These are phyloP conservation scores for Wallacemonas sp. DNA, from an alignment of 208 protist genomes.

Conservation along the genomic window DNA sequence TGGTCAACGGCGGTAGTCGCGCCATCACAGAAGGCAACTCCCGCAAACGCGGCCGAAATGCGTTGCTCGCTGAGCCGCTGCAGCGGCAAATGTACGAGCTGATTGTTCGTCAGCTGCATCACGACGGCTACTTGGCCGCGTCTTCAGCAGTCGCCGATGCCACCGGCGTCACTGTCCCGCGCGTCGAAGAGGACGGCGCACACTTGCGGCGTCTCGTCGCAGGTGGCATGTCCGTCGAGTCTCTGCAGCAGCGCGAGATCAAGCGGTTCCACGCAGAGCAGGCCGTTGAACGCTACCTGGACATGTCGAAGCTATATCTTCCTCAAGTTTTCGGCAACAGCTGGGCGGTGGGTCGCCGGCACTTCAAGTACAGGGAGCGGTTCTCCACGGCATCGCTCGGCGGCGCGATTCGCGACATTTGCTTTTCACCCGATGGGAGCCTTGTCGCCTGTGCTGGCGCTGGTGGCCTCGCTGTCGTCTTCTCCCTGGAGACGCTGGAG, in stretches of 20 bases:
- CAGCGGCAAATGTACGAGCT: conserved; percentile 72
- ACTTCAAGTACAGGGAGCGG: conserved; percentile 60
- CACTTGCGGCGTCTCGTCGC: conserved; percentile 47
- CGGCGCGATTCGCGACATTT: conserved; percentile 62
- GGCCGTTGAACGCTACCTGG: conserved; percentile 79
- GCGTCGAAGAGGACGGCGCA: conserved; percentile 48
- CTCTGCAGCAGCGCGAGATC: conserved; percentile 34
- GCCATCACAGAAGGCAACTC: conserved; percentile 12
- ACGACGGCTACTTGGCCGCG: conserved; percentile 77
- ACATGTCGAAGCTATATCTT: conserved; percentile 72
- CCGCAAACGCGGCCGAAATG: conserved; percentile 55
- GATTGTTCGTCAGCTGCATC: conserved; percentile 78
- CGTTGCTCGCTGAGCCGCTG: conserved; percentile 47
- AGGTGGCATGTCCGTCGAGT: conserved; percentile 47
- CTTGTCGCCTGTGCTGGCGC: conserved; percentile 65
- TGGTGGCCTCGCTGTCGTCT: conserved; percentile 68
- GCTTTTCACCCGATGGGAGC: conserved; percentile 71
- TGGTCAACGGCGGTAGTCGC: conserved; percentile 10
- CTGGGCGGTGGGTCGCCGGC: conserved; percentile 49
- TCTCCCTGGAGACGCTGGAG: conserved; percentile 73
- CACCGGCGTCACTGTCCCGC: conserved; percentile 56
- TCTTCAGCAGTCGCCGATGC: conserved; percentile 75
- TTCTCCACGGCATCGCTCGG: conserved; percentile 73
- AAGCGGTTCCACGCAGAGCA: conserved; percentile 39
- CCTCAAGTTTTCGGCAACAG: conserved; percentile 56